Base-by-base conservation (phyloP, 148 eudicot species). In the Bassia scoparia region DNA sequence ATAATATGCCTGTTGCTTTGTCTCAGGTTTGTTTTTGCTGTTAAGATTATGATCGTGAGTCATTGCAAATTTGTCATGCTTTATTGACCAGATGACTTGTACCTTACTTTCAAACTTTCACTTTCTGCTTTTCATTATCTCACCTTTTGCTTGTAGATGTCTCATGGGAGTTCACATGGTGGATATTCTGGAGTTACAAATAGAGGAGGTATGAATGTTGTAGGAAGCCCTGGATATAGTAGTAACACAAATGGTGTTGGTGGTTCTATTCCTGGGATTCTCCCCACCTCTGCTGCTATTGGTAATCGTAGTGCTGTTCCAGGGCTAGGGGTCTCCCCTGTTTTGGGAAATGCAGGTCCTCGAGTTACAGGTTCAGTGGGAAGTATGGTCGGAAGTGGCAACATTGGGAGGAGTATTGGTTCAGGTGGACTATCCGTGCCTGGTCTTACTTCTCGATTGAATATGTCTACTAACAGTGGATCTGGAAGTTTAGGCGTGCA, bases 181-280 rank as follows among this genome's bases (percentile, higher is more conserved):
- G 99, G 91, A 81, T 92, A 91, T 82, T 83, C 97, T 29, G 99
- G 97, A 76, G 81, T 92, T 78, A 75, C 89, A 70, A 89, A 84
- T 86, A 88, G 99, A 81, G 97, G 96, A 65, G 94, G 92, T 72
- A 95, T 95, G 93, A 82, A 86, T 83, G 88, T 91, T 81, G 89
- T 88, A 70, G 98, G 98, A 77, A 89, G 76, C 79, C 90, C 91
- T 81, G 99, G 99, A 76, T 95, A 85, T 80, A 86, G 74, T 84
- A 83, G 83, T 82, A 85, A 75, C 78, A 38, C 90, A 56, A 95
- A 88, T 84, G 93, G 90, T 43, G 88, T 88, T 76, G 94, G 96
- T 68, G 96, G 97, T 75, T 95, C 99, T 14, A 88, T 95, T 82
- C 96, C 99, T 73, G 99, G 99, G 69, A 87, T 95, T 80, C 87